A percentile compares a stretch with the other conserved stretches of the same genome.
These are phyloP conservation scores for Aegilops longissima DNA, from an alignment of 176 grass and related monocot genomes.

Conservation along the genomic window DNA sequence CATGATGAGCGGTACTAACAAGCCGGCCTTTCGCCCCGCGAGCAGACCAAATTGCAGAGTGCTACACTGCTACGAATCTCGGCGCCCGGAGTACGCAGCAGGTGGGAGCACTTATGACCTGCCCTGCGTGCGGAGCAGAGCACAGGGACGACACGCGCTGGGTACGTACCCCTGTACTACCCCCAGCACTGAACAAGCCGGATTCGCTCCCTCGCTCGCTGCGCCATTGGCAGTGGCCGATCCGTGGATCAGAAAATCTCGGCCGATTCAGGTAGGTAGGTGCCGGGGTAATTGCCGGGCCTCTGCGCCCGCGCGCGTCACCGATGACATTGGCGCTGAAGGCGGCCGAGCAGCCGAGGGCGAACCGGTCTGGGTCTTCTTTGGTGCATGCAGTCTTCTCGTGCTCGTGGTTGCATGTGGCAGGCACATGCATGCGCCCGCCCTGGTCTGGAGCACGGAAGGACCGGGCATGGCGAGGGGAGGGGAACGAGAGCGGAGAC, in stretches of 20 bases:
- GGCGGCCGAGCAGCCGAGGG: neutral
- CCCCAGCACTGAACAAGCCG: neutral
- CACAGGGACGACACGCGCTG: neutral
- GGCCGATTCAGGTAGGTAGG: neutral
- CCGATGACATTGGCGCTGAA: slow-evolving; percentile 24
- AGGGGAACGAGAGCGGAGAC: neutral
- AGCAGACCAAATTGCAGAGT: neutral
- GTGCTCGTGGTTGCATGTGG: neutral
- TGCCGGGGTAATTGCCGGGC: neutral
- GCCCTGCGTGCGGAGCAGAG: neutral
- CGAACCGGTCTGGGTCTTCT: neutral
- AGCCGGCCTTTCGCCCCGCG: neutral
- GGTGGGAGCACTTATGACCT: neutral
- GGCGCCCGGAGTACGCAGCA: slow-evolving; percentile 18
- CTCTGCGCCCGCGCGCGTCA: neutral
- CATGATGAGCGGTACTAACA: neutral
- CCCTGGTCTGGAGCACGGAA: neutral
- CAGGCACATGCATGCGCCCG: neutral
- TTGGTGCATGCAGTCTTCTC: neutral
- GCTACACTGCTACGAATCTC: slow-evolving; percentile 22
- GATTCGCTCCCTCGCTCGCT: neutral
- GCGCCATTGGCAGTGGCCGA: neutral
- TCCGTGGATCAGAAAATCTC: neutral
- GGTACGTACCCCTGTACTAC: neutral
- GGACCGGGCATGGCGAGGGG: too few relatives aligned